Evolutionary conservation across 2,329 filamentous ascomycete genomes (phyloP).

Genomic region (Calonectria hawksworthii): DNA sequence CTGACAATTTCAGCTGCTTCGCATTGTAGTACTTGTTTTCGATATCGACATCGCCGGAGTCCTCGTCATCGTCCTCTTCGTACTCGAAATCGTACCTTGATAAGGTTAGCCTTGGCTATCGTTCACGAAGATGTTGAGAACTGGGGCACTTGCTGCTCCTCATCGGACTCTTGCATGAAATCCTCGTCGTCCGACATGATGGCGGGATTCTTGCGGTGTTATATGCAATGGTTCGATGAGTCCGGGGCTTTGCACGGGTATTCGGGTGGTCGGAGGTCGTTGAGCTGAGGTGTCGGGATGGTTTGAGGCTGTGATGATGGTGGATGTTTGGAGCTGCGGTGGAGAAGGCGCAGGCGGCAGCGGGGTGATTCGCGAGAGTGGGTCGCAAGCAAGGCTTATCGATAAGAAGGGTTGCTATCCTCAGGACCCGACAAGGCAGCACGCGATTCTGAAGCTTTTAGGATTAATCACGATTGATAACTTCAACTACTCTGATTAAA

Average conservation of each 20-base stretch:
- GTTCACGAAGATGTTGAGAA: conserved; percentile 14
- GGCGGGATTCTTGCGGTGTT: not conserved
- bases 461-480: not conserved
- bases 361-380: conserved; percentile 32
- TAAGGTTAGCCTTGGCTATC: conserved; percentile 32
- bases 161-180: conserved; percentile 64
- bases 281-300: not conserved
- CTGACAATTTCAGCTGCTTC: conserved; percentile 92
- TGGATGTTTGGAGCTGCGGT: conserved; percentile 37
- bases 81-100: conserved; percentile 94
- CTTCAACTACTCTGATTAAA: not conserved
- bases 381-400: conserved; percentile 33
- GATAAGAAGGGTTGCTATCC: conserved; percentile 31
- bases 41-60: conserved; percentile 91
- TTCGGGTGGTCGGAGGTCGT: not conserved
- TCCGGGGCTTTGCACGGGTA: not conserved
- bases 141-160: conserved; percentile 55
- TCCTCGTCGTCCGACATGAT: conserved; percentile 67
- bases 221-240: not conserved
- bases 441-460: not conserved
- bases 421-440: not conserved
- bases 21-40: conserved; percentile 99
- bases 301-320: conserved; percentile 20
- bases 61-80: conserved; percentile 91
- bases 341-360: conserved; percentile 43